Evolutionary conservation across 495 filamentous ascomycete species (phyloP).

Genomic region (Articulospora tetracladia): DNA sequence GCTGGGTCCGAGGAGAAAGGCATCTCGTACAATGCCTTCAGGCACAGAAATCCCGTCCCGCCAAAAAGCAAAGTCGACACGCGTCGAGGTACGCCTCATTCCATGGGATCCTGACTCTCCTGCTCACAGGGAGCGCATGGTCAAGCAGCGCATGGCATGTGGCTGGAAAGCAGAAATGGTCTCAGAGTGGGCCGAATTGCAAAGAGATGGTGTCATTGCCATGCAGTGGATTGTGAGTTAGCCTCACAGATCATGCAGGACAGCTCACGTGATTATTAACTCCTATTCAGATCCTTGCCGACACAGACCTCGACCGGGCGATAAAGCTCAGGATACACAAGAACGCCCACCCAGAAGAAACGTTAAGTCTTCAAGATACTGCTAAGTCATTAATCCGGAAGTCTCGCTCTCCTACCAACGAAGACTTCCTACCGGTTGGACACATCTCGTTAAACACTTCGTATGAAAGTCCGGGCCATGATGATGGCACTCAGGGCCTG

Average conservation of each 20-base stretch:
- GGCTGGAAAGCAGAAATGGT: slow-evolving; percentile 33
- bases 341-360: slow-evolving; percentile 21
- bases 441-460: slow-evolving; percentile 35
- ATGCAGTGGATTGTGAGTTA: slow-evolving; percentile 20
- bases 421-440: slow-evolving; percentile 35
- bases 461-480: slow-evolving; percentile 24
- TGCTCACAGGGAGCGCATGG: slow-evolving; percentile 31
- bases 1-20: too few relatives aligned
- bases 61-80: background rate
- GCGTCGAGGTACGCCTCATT: slow-evolving; percentile 21
- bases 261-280: slow-evolving; percentile 1
- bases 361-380: slow-evolving; percentile 28
- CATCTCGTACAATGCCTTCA: too few relatives aligned
- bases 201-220: slow-evolving; percentile 7
- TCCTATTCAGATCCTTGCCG: slow-evolving; percentile 12
- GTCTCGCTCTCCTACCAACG: slow-evolving; percentile 24
- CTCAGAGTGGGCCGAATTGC: slow-evolving; percentile 13
- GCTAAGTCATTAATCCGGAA: slow-evolving; percentile 28
- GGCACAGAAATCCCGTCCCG: too few relatives aligned
- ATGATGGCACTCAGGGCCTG: slow-evolving; percentile 18
- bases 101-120: slow-evolving; percentile 35
- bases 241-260: background rate
- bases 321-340: slow-evolving; percentile 12
- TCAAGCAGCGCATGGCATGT: slow-evolving; percentile 36
- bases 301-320: background rate